Evolutionary conservation across 805 yeast genomes (phyloP), one percentile per base, ranked within the genome.

Genomic region (Brettanomyces naardenensis): DNA sequence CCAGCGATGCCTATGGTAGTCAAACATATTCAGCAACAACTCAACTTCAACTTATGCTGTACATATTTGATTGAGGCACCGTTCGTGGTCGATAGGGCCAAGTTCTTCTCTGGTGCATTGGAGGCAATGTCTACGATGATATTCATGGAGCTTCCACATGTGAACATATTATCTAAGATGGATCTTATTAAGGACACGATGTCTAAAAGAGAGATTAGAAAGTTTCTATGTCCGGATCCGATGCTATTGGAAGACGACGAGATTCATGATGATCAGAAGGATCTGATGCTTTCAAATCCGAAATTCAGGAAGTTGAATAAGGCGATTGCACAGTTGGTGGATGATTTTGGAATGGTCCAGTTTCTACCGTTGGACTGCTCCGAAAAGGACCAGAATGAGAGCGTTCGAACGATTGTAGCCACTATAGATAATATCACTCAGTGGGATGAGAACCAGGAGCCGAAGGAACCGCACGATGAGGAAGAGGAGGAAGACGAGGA

Each of bases 91-190:
- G 99, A 92, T 58, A 72, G 78, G 32, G 75, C 95, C 9, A 94
- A 94, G 61, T 92, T 88, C 60, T 92, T 92, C 58, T 81, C 95
- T 38, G 99, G 98, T 3, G 94, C 95, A 0, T 66, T 92, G 42
- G 78, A 89, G 56, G 99, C 99, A 17, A 92, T 92, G 99, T 81
- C 95, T 18, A 95, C 98, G 1, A 92, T 92, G 99, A 86, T 92
- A 21, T 67, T 92, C 42, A 68, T 92, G 36, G 99, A 92, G 58
- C 69, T 90, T 30, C 99, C 99, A 13, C 99, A 92, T 56, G 79
- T 92, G 40, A 92, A 92, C 55, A 76, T 92, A 15, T 66, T 92
- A 33, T 82, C 95, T 39, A 92, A 92, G 54, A 62, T 85, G 37
- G 99, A 92, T 56, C 69, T 90, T 53, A 74, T 92, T 33, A 84